Percentiles rank a stretch among this genome's conserved stretches.
Conservation (phyloP, 2,329 filamentous ascomycete species). For the Trichoderma simmonsii region DNA sequence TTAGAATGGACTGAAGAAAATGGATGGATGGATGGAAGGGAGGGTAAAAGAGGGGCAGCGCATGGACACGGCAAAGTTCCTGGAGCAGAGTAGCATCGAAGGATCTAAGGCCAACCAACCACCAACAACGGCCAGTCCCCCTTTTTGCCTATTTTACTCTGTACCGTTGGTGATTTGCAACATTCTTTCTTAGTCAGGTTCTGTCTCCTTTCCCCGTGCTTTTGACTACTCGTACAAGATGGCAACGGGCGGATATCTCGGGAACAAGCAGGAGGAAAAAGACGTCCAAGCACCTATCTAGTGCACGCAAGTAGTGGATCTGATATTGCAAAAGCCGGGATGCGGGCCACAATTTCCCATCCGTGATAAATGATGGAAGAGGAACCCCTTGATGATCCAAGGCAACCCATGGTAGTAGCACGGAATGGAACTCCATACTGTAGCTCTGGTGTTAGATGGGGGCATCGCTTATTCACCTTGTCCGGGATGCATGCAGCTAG, state of each 20-base stretch:
- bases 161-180: not conserved
- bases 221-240: not conserved
- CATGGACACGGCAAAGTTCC: not conserved
- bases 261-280: not conserved
- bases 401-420: not conserved
- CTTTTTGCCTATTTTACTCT: not conserved
- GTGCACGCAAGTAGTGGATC: not conserved
- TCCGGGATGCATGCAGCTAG: slow-evolving; percentile 14
- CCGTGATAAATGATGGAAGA: not conserved
- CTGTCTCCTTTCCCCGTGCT: not conserved
- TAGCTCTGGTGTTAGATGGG: not conserved
- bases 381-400: not conserved
- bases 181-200: not conserved
- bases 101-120: not conserved
- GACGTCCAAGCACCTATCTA: not conserved
- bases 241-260: not conserved
- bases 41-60: slow-evolving; percentile 17
- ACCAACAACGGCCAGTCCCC: not conserved
- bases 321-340: not conserved
- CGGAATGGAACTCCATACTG: not conserved
- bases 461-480: not conserved
- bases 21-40: not conserved
- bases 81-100: not conserved
- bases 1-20: not conserved
- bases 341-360: not conserved